Evolutionary conservation across 1,284 basidiomycete species (phyloP), one percentile per base, ranked within the genome.

Genomic region (Leccinum fuscescens): DNA sequence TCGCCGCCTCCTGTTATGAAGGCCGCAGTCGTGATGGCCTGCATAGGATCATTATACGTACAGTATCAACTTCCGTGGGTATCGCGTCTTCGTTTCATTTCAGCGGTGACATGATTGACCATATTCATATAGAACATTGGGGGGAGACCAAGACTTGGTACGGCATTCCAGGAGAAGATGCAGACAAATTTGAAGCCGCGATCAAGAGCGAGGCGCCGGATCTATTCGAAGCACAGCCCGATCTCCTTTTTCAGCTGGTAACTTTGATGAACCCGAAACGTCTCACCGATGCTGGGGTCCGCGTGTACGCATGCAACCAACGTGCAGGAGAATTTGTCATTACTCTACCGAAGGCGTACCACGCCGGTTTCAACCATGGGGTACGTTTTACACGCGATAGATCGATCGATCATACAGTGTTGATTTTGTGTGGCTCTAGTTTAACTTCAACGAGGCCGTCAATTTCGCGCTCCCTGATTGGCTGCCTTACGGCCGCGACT

Each of bases 111-210:
- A 65, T 64, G 61, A 55, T 62, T 58, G 64, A 66, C 62, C 49
- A 59, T 59, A 61, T 68, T 62, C 69, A 60, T 75, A 46, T 68
- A 96, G 95, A 96, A 92, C 96, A 98, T 74, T 98, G 94, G 93
- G 96, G 97, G 37, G 96, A 98, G 74, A 98, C 96, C 49, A 99
- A 99, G 81, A 99, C 96, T 0, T 99, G 97, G 97, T 99, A 99
- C 77, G 96, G 96, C 59, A 91, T 99, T 49, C 96, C 97, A 1
- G 97, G 93, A 24, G 86, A 86, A 58, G 92, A 97, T 67, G 95
- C 96, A 27, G 93, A 94, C 67, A 94, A 93, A 75, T 98, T 99
- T 70, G 97, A 99, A 78, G 88, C 91, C 17, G 96, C 96, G 6
- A 98, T 99, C 78, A 92, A 90, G 76, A 84, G 84, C 56, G 95